Conservation (phyloP, 208 protist species). For the Leishmania arabica region DNA sequence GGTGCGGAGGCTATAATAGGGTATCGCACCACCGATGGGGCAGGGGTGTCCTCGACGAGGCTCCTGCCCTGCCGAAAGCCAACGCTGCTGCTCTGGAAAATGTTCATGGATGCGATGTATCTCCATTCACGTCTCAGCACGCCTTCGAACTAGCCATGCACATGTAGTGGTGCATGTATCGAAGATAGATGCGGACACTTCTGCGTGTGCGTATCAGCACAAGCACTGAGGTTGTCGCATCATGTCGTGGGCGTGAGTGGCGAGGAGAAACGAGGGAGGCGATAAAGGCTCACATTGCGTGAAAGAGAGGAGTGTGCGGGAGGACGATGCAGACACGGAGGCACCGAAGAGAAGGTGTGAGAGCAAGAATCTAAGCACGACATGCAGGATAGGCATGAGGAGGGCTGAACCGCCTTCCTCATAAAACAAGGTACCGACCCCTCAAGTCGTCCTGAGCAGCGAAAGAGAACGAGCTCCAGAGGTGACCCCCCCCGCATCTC, state of each 20-base stretch:
- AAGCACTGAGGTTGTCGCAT: neutral
- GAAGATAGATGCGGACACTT: no score
- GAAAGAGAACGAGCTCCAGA: neutral
- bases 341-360: neutral
- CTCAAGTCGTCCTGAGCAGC: neutral
- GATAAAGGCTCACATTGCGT: neutral
- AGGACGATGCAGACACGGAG: neutral
- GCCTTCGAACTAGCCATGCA: neutral
- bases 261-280: neutral
- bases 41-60: conserved; percentile 3
- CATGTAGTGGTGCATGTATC: neutral
- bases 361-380: neutral
- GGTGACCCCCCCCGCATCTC: neutral
- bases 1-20: neutral
- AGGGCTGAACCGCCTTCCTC: neutral
- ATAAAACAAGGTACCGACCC: neutral
- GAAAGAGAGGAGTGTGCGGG: neutral
- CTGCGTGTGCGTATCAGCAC: neutral
- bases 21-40: neutral
- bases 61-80: conserved; percentile 23
- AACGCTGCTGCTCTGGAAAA: conserved; percentile 14
- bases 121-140: neutral
- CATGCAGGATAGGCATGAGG: neutral
- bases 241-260: neutral
- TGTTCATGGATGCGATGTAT: conserved; percentile 10